Conservation (phyloP, 257 asterid genomes). For the Solanum verrucosum region DNA sequence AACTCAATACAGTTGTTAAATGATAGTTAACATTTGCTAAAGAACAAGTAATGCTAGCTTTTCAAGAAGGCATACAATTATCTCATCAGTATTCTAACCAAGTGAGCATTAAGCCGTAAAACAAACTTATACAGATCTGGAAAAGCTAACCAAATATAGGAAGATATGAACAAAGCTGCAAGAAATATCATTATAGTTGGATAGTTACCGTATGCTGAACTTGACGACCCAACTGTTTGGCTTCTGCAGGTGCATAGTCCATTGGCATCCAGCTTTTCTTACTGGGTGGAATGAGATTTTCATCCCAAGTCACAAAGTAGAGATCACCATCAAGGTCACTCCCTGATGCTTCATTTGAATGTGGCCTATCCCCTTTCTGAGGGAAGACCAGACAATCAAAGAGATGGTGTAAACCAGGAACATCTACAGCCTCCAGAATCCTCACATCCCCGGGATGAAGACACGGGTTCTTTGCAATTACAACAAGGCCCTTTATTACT, state of each 20-base stretch:
- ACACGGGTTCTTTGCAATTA: constrained; percentile 85
- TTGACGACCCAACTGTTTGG: constrained; percentile 32
- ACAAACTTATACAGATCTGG: neutral
- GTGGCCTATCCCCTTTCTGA: constrained; percentile 90
- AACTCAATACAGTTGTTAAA: neutral
- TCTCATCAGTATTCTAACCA: neutral
- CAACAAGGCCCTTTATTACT: constrained; percentile 68
- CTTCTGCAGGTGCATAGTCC: constrained; percentile 65
- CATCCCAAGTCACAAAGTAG: constrained; percentile 97
- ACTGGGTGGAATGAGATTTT: constrained; percentile 80
- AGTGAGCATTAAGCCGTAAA: neutral
- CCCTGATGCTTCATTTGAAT: constrained; percentile 92
- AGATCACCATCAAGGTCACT: constrained; percentile 98
- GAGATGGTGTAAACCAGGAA: constrained; percentile 55
- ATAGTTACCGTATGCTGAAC: constrained; percentile 48
- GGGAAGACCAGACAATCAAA: constrained; percentile 88
- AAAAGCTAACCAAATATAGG: neutral
- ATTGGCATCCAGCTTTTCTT: constrained; percentile 70
- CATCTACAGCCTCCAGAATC: constrained; percentile 79
- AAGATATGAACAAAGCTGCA: neutral
- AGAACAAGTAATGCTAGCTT: neutral
- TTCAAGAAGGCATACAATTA: neutral
- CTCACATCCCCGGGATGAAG: constrained; percentile 98
- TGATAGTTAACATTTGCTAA: neutral
- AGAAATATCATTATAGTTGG: neutral